These are phyloP conservation scores for Boletus speciosus DNA, from an alignment of 768 basidiomycete species.

Conservation along the genomic window DNA sequence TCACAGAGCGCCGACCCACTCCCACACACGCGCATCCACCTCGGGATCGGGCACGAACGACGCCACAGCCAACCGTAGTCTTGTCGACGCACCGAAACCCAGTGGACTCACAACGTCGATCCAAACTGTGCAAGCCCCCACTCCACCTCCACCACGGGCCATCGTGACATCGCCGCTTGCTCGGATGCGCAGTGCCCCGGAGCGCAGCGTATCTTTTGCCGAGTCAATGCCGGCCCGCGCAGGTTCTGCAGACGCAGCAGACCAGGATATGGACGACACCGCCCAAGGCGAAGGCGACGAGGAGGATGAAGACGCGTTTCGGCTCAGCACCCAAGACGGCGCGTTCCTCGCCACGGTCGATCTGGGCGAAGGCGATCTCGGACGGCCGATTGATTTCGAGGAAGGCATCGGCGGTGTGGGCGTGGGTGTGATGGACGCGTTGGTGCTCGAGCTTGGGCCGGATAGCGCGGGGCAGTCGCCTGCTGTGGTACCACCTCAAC, in stretches of 20 bases:
- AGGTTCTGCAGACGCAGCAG: background rate
- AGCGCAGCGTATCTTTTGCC: constrained; percentile 11
- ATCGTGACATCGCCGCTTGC: constrained; percentile 13
- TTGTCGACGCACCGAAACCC: background rate
- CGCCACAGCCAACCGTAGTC: background rate
- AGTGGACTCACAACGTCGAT: constrained; percentile 33
- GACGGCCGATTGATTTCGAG: constrained; percentile 39
- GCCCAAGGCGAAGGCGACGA: constrained; percentile 25
- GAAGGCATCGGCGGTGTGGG: constrained; percentile 29
- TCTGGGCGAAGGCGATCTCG: constrained; percentile 43
- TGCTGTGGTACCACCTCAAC: background rate
- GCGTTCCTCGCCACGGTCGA: constrained; percentile 59
- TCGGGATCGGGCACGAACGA: background rate
- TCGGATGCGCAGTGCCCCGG: constrained; percentile 6
- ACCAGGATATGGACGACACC: background rate
- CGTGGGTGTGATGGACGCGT: constrained; percentile 6
- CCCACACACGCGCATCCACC: background rate
- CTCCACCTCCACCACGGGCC: constrained; percentile 18
- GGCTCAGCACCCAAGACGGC: constrained; percentile 64
- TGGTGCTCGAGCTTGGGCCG: background rate
- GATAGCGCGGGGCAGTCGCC: background rate
- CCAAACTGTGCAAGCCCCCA: constrained; percentile 32
- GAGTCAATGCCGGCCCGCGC: background rate
- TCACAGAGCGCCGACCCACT: background rate
- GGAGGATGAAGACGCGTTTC: constrained; percentile 37